phyloP scores from a whole-genome alignment of 164 flowering plant genomes.

The Sedum album region DNA sequence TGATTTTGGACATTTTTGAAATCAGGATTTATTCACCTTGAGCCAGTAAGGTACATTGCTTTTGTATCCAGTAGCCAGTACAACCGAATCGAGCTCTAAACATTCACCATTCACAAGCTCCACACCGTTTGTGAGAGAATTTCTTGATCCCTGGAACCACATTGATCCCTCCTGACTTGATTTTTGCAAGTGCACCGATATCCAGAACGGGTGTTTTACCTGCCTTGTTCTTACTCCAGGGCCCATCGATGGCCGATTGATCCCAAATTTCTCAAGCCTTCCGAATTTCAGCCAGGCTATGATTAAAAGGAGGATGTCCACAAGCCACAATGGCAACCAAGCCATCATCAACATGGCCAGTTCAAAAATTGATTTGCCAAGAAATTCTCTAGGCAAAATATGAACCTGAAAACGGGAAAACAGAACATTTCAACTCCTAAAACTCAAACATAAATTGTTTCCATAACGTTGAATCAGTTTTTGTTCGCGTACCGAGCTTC shows the following conservation, averaged over 20 bases:
- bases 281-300: slow-evolving; percentile 50
- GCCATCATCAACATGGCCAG: no score
- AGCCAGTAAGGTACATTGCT: slow-evolving; percentile 86
- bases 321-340: slow-evolving; percentile 62
- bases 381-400: no score
- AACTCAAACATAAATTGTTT: neutral
- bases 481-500: slow-evolving; percentile 45
- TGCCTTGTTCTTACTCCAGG: slow-evolving; percentile 55
- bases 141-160: slow-evolving; percentile 52
- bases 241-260: slow-evolving; percentile 52
- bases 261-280: slow-evolving; percentile 43
- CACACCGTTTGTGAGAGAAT: slow-evolving; percentile 27
- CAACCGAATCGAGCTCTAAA: slow-evolving; percentile 44
- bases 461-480: neutral
- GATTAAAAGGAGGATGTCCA: slow-evolving; percentile 46
- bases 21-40: slow-evolving; percentile 37
- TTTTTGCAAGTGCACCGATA: slow-evolving; percentile 49
- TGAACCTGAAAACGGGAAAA: slow-evolving; percentile 44
- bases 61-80: slow-evolving; percentile 68
- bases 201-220: slow-evolving; percentile 81
- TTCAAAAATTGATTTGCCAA: no score
- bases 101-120: slow-evolving; percentile 46
- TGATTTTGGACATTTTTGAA: neutral
- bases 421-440: slow-evolving; percentile 2
- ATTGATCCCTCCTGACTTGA: slow-evolving; percentile 43